Conservation (phyloP, 139 green algal genomes). For the Eudorina sp. region DNA sequence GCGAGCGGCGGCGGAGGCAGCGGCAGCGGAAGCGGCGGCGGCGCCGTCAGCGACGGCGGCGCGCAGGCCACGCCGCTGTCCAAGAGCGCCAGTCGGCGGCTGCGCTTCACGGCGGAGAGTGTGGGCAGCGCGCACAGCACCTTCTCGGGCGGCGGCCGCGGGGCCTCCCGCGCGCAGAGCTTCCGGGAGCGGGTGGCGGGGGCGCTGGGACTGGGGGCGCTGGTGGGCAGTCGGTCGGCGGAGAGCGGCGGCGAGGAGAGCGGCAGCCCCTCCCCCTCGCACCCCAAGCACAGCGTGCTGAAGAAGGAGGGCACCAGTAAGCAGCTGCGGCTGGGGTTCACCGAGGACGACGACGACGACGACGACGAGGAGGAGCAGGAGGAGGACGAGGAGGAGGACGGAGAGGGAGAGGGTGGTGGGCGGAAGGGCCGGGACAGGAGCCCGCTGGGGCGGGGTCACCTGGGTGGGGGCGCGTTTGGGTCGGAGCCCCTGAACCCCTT, state of each 20-base stretch:
- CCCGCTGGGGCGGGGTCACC: too few species aligned
- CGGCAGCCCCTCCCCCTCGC: neutral
- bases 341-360: neutral
- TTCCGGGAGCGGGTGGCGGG: constrained; percentile 8
- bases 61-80: neutral
- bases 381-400: neutral
- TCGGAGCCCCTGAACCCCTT: too few species aligned
- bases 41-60: neutral
- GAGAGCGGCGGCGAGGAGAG: neutral
- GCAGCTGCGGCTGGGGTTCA: constrained; percentile 16
- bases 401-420: too few species aligned
- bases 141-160: neutral
- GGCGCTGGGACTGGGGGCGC: neutral
- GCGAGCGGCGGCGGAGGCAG: too few species aligned
- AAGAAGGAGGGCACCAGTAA: constrained; percentile 49
- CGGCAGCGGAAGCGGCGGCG: neutral
- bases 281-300: neutral
- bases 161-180: neutral
- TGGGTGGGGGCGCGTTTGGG: too few species aligned
- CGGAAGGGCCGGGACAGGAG: too few species aligned
- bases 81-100: neutral
- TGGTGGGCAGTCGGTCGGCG: neutral
- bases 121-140: neutral
- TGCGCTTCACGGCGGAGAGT: neutral
- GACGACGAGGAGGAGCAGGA: neutral